These are phyloP conservation scores for Arachis hypogaea DNA, from an alignment of 306 rosid genomes.

Conservation along the genomic window DNA sequence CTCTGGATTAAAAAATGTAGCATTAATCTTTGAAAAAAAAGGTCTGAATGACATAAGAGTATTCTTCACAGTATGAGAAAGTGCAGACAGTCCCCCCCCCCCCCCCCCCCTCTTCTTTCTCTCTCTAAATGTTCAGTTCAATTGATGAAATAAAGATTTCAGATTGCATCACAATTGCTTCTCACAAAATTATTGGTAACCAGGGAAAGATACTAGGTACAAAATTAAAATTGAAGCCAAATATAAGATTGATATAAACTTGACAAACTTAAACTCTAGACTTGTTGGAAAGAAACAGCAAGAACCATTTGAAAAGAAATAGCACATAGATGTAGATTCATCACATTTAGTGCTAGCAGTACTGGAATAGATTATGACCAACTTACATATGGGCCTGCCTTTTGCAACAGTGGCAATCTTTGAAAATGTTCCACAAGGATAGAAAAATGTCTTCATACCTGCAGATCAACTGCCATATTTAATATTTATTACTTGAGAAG, in stretches of 20 bases:
- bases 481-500: constrained; percentile 27
- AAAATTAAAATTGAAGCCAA: constrained; percentile 25
- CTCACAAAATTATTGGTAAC: constrained; percentile 19
- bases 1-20: not conserved
- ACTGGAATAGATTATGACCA: constrained; percentile 14
- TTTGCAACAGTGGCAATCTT: constrained; percentile 87
- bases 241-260: constrained; percentile 13
- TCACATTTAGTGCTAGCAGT: constrained; percentile 24
- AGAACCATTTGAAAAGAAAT: not conserved
- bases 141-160: constrained; percentile 1
- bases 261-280: constrained; percentile 34
- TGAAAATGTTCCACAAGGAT: constrained; percentile 93
- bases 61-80: constrained; percentile 20
- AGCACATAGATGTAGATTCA: constrained; percentile 15
- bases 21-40: constrained; percentile 6
- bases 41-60: constrained; percentile 20
- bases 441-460: constrained; percentile 92
- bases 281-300: constrained; percentile 31
- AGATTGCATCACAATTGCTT: constrained; percentile 17
- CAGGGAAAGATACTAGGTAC: constrained; percentile 9
- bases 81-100: not conserved
- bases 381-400: constrained; percentile 90
- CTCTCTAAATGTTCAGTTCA: constrained; percentile 5
- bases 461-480: constrained; percentile 36
- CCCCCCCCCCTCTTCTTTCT: not conserved